A percentile compares a stretch with the other conserved stretches of the same genome.
Evolutionary conservation across 2,329 filamentous ascomycete genomes (phyloP).

Genomic region (Diplodia scrobiculata): DNA sequence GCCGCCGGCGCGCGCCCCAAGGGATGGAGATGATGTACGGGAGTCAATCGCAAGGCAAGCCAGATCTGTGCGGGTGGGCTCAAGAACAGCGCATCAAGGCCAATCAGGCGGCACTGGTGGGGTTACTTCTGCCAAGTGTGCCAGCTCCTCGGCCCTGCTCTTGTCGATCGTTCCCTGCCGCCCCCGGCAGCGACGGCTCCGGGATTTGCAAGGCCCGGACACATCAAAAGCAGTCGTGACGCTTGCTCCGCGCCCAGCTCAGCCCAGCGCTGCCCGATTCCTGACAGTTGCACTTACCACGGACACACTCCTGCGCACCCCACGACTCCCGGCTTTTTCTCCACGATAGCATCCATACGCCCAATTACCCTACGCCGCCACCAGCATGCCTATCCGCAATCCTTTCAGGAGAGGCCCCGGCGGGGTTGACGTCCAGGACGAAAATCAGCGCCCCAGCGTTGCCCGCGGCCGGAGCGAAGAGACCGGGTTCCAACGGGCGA

Average conservation of each 20-base stretch:
- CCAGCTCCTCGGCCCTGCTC: constrained; percentile 22
- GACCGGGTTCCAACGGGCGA: constrained; percentile 38
- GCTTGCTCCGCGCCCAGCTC: constrained; percentile 7
- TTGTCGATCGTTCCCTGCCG: constrained; percentile 18
- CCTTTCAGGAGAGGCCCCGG: constrained; percentile 44
- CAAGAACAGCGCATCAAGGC: constrained; percentile 15
- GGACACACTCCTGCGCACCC: neutral
- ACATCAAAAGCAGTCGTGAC: constrained; percentile 25
- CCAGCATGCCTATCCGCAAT: constrained; percentile 47
- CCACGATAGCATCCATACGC: neutral
- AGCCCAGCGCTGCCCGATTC: constrained; percentile 13
- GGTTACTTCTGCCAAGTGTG: constrained; percentile 14
- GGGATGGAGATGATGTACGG: neutral
- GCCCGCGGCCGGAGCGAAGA: constrained; percentile 6
- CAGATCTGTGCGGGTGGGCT: neutral
- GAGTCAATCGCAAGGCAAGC: neutral
- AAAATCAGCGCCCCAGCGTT: constrained; percentile 35
- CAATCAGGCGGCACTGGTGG: constrained; percentile 12
- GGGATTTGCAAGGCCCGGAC: constrained; percentile 4
- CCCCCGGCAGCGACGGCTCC: constrained; percentile 12
- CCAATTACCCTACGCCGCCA: constrained; percentile 2
- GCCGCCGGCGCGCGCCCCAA: neutral
- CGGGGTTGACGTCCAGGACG: constrained; percentile 40
- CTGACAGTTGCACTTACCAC: neutral
- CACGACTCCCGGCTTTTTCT: neutral